A percentile compares a stretch with the other conserved stretches of the same genome.
phyloP scores from a whole-genome alignment of 305 asterid species.

The Petunia hybrid region DNA sequence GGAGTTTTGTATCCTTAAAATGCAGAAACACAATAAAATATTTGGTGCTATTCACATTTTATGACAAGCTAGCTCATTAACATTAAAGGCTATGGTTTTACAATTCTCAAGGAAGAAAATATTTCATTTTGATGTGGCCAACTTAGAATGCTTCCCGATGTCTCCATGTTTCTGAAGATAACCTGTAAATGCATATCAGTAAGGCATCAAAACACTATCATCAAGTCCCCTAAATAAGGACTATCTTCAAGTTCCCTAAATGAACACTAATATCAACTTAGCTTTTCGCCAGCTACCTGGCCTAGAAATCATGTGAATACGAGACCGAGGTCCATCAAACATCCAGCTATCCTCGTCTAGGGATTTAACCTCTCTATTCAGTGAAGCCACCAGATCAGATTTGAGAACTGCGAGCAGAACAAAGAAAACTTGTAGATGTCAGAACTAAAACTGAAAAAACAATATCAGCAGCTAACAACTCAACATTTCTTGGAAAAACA shows the following conservation, averaged over 20 bases:
- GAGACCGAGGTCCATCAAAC: conserved; percentile 96
- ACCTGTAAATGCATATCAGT: conserved; percentile 28
- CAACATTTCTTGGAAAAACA: neutral
- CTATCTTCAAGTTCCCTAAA: neutral
- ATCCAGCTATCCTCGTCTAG: conserved; percentile 96
- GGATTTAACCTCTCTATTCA: conserved; percentile 83
- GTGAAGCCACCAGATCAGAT: conserved; percentile 76
- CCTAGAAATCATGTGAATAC: conserved; percentile 73
- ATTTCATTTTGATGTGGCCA: conserved; percentile 21
- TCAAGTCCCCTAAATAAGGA: neutral
- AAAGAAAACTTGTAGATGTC: neutral
- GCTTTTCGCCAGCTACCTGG: conserved; percentile 50
- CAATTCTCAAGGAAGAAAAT: neutral
- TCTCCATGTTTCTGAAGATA: conserved; percentile 18
- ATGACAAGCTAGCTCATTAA: neutral
- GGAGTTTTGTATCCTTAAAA: neutral
- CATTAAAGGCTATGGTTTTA: neutral
- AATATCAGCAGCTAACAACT: conserved; percentile 20
- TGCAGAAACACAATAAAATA: neutral
- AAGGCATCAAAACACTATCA: conserved; percentile 14
- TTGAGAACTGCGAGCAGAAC: conserved; percentile 61
- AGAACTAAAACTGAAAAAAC: conserved; percentile 4
- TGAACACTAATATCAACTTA: neutral
- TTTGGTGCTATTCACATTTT: neutral
- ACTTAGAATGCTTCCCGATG: conserved; percentile 13